These are phyloP conservation scores for Trypanosoma mega DNA, from an alignment of 208 protist genomes.

Conservation along the genomic window DNA sequence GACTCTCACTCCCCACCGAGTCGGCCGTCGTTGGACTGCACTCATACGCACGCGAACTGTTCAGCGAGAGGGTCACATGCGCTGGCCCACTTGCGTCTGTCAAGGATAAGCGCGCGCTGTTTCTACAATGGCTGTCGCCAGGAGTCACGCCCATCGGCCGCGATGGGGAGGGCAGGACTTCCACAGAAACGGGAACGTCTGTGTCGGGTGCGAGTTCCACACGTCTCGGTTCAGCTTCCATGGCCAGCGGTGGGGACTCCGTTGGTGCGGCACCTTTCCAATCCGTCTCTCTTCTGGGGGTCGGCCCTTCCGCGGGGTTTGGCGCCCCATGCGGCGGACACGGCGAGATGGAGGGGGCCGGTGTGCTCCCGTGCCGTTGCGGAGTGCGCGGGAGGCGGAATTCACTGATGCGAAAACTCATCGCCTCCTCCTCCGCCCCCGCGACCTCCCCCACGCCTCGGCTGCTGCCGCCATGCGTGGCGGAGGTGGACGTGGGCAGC, in stretches of 20 bases:
- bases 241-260: too few relatives aligned
- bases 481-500: background rate
- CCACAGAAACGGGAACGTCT: too few relatives aligned
- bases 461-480: background rate
- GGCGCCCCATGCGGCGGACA: background rate
- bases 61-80: background rate
- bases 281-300: background rate
- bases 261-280: too few relatives aligned
- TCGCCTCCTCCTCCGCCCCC: slow-evolving; percentile 5
- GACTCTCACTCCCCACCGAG: background rate
- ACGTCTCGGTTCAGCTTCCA: too few relatives aligned
- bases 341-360: background rate
- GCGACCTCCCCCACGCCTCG: background rate
- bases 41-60: slow-evolving; percentile 16
- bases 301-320: too few relatives aligned
- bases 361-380: slow-evolving; percentile 2
- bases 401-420: slow-evolving; percentile 22
- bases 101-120: too few relatives aligned
- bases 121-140: too few relatives aligned
- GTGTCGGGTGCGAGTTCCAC: too few relatives aligned
- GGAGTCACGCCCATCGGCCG: too few relatives aligned
- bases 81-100: background rate
- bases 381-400: slow-evolving; percentile 26
- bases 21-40: slow-evolving; percentile 25
- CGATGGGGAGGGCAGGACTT: too few relatives aligned